These are phyloP conservation scores for Penicillium sp. DNA, from an alignment of 2,329 filamentous ascomycete species.

Conservation along the genomic window DNA sequence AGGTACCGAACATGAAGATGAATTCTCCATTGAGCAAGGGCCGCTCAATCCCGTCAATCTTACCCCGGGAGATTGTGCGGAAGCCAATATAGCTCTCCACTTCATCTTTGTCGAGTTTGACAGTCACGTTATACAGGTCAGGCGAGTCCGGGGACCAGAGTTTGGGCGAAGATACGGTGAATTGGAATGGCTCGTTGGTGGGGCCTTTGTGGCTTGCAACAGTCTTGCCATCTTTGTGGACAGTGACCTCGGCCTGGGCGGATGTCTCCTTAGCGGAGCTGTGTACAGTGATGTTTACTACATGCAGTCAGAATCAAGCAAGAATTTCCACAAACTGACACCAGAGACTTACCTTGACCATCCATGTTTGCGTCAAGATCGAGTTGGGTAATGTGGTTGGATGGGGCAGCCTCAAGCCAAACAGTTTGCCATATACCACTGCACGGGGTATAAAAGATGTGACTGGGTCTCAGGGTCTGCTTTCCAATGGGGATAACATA, in stretches of 20 bases:
- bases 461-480: conserved; percentile 53
- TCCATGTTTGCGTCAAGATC: conserved; percentile 60
- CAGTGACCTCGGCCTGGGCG: conserved; percentile 38
- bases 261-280: conserved; percentile 42
- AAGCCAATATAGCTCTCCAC: conserved; percentile 69
- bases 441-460: conserved; percentile 70
- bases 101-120: conserved; percentile 54
- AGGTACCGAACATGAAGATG: conserved; percentile 65
- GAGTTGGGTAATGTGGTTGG: conserved; percentile 58
- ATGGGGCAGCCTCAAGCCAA: conserved; percentile 66
- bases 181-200: conserved; percentile 54
- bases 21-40: conserved; percentile 69
- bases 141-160: conserved; percentile 67
- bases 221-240: conserved; percentile 41
- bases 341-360: conserved; percentile 47
- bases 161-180: conserved; percentile 55
- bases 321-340: neutral
- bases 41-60: conserved; percentile 59
- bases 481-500: conserved; percentile 66
- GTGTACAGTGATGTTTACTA: conserved; percentile 59
- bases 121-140: conserved; percentile 62
- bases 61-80: conserved; percentile 59
- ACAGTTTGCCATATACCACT: conserved; percentile 74
- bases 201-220: conserved; percentile 49
- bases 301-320: neutral